Evolutionary conservation across 768 basidiomycete species (phyloP).

Genomic region (Termitomyces sp.): DNA sequence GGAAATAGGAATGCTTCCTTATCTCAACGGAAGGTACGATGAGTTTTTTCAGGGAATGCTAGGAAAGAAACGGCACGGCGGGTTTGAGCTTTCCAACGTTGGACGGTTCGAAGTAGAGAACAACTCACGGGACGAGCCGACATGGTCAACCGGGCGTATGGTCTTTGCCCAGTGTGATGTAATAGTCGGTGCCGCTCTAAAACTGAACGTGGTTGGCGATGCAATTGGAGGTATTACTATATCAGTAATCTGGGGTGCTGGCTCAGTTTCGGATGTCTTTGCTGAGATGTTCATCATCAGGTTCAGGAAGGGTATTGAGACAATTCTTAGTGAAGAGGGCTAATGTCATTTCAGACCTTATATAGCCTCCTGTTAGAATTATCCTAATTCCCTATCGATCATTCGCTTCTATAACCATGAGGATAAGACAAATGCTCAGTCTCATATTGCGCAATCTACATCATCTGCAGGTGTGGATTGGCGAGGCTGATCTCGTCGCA

Average conservation of each 20-base stretch:
- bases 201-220: slow-evolving; percentile 21
- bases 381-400: background rate
- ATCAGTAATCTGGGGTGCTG: slow-evolving; percentile 22
- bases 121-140: background rate
- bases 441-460: no score
- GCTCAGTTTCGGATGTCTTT: slow-evolving; percentile 14
- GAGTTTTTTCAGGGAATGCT: slow-evolving; percentile 21
- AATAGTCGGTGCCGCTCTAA: slow-evolving; percentile 21
- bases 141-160: slow-evolving; percentile 18
- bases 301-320: slow-evolving; percentile 11
- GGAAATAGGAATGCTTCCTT: slow-evolving; percentile 26
- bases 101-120: slow-evolving; percentile 19
- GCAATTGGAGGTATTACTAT: slow-evolving; percentile 19
- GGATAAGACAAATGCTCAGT: background rate
- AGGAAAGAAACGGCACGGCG: slow-evolving; percentile 24
- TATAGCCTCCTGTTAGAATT: no score
- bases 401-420: background rate
- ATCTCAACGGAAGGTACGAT: slow-evolving; percentile 24
- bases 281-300: slow-evolving; percentile 17
- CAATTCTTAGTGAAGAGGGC: background rate
- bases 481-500: background rate
- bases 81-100: slow-evolving; percentile 33
- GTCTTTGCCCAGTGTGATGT: slow-evolving; percentile 25
- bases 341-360: background rate
- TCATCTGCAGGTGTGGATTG: background rate